phyloP scores from a whole-genome alignment of 1,139 yeast species.

The Pneumocystis sp. region DNA sequence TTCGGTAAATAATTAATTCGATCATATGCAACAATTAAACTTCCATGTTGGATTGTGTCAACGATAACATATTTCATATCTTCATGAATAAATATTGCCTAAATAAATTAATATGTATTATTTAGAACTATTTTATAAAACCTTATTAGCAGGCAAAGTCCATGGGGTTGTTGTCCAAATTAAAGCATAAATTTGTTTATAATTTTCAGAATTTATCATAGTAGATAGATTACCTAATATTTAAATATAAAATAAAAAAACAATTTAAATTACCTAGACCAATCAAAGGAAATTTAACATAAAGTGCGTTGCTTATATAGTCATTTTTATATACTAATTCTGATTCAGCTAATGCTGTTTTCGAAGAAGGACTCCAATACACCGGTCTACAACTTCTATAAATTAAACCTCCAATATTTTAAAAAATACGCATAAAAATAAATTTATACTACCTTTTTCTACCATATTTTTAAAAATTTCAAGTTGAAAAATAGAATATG shows the following conservation, averaged over 20 bases:
- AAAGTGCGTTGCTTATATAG: slow-evolving; percentile 58
- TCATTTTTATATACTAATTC: slow-evolving; percentile 73
- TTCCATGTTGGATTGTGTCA: slow-evolving; percentile 26
- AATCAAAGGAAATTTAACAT: slow-evolving; percentile 50
- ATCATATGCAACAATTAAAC: slow-evolving; percentile 37
- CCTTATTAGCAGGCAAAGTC: slow-evolving; percentile 72
- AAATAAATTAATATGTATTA: not conserved
- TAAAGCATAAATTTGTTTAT: slow-evolving; percentile 16
- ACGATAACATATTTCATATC: slow-evolving; percentile 42
- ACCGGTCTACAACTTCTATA: slow-evolving; percentile 85
- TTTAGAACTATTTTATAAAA: not conserved
- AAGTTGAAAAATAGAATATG: slow-evolving; percentile 61
- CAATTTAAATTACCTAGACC: slow-evolving; percentile 16
- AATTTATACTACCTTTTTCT: slow-evolving; percentile 27
- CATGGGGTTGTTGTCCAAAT: slow-evolving; percentile 99
- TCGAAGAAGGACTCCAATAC: slow-evolving; percentile 91
- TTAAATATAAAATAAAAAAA: not conserved
- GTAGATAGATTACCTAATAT: not conserved
- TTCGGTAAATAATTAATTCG: slow-evolving; percentile 23
- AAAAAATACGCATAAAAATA: not conserved
- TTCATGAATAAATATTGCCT: slow-evolving; percentile 62
- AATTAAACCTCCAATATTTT: slow-evolving; percentile 32
- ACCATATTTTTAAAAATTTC: slow-evolving; percentile 52
- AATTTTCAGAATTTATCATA: slow-evolving; percentile 8
- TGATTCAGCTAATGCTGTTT: slow-evolving; percentile 91